Conservation (phyloP, 83 land plant genomes). For the Diphasiastrum complanatum region DNA sequence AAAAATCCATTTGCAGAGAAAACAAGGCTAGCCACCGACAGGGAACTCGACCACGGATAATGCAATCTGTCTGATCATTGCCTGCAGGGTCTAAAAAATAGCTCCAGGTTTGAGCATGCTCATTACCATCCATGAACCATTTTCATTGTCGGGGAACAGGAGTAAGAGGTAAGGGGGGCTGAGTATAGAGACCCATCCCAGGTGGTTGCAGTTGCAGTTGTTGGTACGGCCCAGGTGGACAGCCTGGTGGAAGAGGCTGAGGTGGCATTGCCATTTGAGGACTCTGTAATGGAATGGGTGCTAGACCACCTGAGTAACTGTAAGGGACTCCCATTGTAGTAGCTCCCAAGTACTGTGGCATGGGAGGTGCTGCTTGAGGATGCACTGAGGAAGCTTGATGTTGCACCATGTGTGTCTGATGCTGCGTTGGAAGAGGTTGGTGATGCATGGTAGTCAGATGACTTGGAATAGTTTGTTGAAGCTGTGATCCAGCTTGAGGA, state of each 20-base stretch:
- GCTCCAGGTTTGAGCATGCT: background rate
- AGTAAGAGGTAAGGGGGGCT: background rate
- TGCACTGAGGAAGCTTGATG: too few species aligned
- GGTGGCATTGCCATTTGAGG: background rate
- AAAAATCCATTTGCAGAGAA: too few species aligned
- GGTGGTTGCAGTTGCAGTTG: background rate
- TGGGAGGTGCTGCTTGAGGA: too few species aligned
- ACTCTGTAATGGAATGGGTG: background rate
- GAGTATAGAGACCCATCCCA: background rate
- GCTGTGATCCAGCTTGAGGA: too few species aligned
- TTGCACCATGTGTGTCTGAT: too few species aligned
- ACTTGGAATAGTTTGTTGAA: too few species aligned
- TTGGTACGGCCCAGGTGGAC: background rate
- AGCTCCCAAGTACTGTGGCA: background rate
- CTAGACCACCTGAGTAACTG: background rate
- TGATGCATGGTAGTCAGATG: too few species aligned
- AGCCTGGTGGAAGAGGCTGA: background rate
- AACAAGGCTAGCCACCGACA: too few species aligned
- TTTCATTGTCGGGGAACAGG: background rate
- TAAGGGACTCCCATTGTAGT: background rate
- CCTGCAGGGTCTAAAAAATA: too few species aligned
- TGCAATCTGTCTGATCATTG: too few species aligned
- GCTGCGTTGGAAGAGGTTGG: too few species aligned
- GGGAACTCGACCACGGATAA: too few species aligned
- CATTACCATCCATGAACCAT: background rate